A percentile compares a stretch with the other conserved stretches of the same genome.
Evolutionary conservation across 2,329 filamentous ascomycete genomes (phyloP).

Genomic region (Neopestalotiopsis sp.): DNA sequence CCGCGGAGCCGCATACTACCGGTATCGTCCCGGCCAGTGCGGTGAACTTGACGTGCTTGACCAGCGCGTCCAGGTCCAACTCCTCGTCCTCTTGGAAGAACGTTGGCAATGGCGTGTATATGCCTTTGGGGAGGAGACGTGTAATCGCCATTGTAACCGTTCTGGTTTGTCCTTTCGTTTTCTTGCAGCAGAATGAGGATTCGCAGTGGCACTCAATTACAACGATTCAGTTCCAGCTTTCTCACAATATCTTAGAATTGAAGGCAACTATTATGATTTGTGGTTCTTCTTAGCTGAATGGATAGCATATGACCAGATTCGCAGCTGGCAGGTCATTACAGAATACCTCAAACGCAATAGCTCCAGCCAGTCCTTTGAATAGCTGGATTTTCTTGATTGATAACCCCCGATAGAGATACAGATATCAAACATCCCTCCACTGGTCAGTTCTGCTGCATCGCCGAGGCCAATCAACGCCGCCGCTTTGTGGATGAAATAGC

Average conservation of each 20-base stretch:
- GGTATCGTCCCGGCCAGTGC: slow-evolving; percentile 68
- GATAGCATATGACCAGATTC: not conserved
- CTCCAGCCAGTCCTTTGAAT: not conserved
- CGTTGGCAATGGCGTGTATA: slow-evolving; percentile 66
- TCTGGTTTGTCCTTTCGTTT: not conserved
- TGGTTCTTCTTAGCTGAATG: not conserved
- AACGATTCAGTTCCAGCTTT: not conserved
- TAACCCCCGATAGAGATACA: not conserved
- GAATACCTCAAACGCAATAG: too few relatives aligned
- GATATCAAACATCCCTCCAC: not conserved
- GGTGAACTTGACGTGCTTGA: slow-evolving; percentile 61
- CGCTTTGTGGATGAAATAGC: not conserved
- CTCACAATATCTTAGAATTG: not conserved
- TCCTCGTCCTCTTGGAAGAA: slow-evolving; percentile 62
- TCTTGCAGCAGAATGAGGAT: not conserved
- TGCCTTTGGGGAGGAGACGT: slow-evolving; percentile 38
- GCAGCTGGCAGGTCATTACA: too few relatives aligned
- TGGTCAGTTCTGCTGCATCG: not conserved
- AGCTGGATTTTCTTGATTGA: not conserved
- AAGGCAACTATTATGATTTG: not conserved
- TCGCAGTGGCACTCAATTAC: not conserved
- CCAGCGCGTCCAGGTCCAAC: slow-evolving; percentile 55
- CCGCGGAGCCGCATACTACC: slow-evolving; percentile 73
- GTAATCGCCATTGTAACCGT: not conserved
- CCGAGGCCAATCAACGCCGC: slow-evolving; percentile 4